Conservation (phyloP, 805 yeast species). For the Yarrowia alimentaria region DNA sequence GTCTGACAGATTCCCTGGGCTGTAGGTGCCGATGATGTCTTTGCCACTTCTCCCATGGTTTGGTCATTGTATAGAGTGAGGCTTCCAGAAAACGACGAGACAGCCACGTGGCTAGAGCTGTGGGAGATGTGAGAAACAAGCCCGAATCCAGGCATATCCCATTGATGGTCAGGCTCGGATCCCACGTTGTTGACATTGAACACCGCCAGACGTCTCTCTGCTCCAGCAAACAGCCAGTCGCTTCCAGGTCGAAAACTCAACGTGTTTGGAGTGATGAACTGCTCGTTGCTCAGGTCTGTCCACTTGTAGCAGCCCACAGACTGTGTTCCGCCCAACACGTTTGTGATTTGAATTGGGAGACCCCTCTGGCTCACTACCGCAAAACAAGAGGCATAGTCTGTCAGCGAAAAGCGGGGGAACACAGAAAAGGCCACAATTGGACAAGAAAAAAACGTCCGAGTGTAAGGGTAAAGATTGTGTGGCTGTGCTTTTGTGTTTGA, state of each 20-base stretch:
- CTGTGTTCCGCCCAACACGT: constrained; percentile 24
- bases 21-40: constrained; percentile 17
- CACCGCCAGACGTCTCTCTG: constrained; percentile 13
- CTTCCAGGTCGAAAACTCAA: constrained; percentile 8
- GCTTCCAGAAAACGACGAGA: constrained; percentile 6
- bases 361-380: constrained; percentile 31
- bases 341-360: constrained; percentile 32
- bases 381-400: constrained; percentile 28
- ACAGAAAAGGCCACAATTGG: constrained; percentile 30
- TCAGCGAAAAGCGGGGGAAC: constrained; percentile 30
- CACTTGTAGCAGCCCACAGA: constrained; percentile 22
- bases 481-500: neutral
- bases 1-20: constrained; percentile 33
- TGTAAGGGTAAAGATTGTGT: constrained; percentile 29
- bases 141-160: constrained; percentile 17
- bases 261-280: constrained; percentile 16
- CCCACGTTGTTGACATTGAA: constrained; percentile 26
- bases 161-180: constrained; percentile 27
- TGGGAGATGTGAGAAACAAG: neutral
- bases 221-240: constrained; percentile 19
- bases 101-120: constrained; percentile 3
- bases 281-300: constrained; percentile 20
- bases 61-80: neutral
- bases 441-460: constrained; percentile 28
- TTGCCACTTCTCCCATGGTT: constrained; percentile 2